Conservation (phyloP, 23 red algal species). For the Porphyridium purpureum region DNA sequence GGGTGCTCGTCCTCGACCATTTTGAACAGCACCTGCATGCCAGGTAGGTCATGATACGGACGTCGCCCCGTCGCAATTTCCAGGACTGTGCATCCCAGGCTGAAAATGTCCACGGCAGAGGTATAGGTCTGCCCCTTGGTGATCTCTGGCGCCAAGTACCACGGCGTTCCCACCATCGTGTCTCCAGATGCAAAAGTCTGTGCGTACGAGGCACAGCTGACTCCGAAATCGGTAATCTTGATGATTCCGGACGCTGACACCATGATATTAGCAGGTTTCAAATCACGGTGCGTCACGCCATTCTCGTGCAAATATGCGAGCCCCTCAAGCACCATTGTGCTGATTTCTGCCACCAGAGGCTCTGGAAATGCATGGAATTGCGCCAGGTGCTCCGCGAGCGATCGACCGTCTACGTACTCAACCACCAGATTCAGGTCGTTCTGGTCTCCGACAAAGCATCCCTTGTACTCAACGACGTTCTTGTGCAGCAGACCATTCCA, state of each 20-base stretch:
- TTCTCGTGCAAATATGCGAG: slow-evolving; percentile 61
- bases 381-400: slow-evolving; percentile 68
- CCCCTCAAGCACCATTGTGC: slow-evolving; percentile 44
- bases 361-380: slow-evolving; percentile 66
- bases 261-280: slow-evolving; percentile 83
- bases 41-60: slow-evolving; percentile 81
- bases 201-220: slow-evolving; percentile 44
- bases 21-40: slow-evolving; percentile 66
- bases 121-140: slow-evolving; percentile 64
- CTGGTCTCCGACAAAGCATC: slow-evolving; percentile 57
- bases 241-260: slow-evolving; percentile 38
- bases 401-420: slow-evolving; percentile 74
- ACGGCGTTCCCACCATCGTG: slow-evolving; percentile 76
- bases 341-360: slow-evolving; percentile 61
- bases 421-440: slow-evolving; percentile 62
- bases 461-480: slow-evolving; percentile 77
- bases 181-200: slow-evolving; percentile 31
- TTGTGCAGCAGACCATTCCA: slow-evolving; percentile 62
- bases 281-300: slow-evolving; percentile 61
- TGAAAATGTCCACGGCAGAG: slow-evolving; percentile 78
- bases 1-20: slow-evolving; percentile 68
- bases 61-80: slow-evolving; percentile 61
- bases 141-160: slow-evolving; percentile 94
- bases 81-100: slow-evolving; percentile 68
- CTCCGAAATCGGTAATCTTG: slow-evolving; percentile 91